Evolutionary conservation across 2,329 filamentous ascomycete species (phyloP), one percentile per base, ranked within the genome.

Genomic region (Aspergillus hortae): DNA sequence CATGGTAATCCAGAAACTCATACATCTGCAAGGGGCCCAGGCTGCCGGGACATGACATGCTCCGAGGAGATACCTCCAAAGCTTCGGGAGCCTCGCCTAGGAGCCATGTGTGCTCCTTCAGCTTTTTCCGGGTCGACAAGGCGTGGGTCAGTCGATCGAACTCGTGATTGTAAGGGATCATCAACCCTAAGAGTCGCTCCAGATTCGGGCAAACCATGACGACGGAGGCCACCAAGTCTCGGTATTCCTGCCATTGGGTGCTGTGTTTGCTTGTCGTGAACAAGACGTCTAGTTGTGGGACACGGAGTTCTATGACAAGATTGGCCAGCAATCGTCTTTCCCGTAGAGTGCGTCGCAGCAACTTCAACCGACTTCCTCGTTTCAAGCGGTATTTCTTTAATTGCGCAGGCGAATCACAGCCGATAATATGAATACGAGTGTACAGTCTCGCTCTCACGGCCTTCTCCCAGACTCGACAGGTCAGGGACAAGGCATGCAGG

Each of bases 201-300:
- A 85, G 65, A 53, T 80, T 81, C 6, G 81, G 80, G 58, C 80
- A 84, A 2, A 77, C 75, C 76, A 82, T 81, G 30, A 85, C 78
- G 35, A 85, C 69, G 1, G 80, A 82, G 5, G 80, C 78, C 15
- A 83, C 65, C 15, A 78, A 53, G 52, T 81, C 77, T 41, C 78
- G 68, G 48, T 81, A 78, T 45, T 78, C 76, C 59, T 79, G 72
- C 61, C 72, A 73, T 52, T 74, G 64, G 21, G 62, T 55, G 52
- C 69, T 68, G 44, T 73, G 68, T 51, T 73, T 69, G 42, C 66
- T 73, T 25, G 73, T 74, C 33, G 63, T 61, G 52, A 73, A 62
- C 6, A 70, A 54, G 50, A 72, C 41, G 51, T 80, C 73, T 46
- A 80, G 67, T 42, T 79, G 76, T 2, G 78, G 73, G 10, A 84